Percentiles rank a stretch among this genome's conserved stretches.
Conservation (phyloP, 352 stramenopile genomes). For the Phytophthora melonis region DNA sequence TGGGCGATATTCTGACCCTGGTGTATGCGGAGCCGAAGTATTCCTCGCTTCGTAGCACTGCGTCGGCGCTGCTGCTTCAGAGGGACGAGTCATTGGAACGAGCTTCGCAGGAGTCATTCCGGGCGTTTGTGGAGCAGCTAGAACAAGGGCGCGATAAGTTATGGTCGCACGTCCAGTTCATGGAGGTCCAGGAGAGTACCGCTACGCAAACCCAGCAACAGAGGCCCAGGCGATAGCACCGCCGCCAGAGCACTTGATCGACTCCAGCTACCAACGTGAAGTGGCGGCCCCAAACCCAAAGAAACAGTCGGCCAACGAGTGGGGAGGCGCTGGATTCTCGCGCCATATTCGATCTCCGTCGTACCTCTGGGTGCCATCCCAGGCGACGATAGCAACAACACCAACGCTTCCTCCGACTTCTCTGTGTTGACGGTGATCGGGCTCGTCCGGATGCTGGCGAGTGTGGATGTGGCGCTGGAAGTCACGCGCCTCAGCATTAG, state of each 20-base stretch:
- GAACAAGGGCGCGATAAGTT: background rate
- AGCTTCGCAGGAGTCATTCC: background rate
- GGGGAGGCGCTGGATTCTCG: background rate
- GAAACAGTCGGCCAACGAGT: background rate
- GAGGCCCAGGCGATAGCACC: background rate
- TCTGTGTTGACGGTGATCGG: background rate
- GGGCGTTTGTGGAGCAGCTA: background rate
- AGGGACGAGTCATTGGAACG: background rate
- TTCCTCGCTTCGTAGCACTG: background rate
- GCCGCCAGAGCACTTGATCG: background rate
- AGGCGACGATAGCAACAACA: background rate
- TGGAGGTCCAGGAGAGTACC: background rate
- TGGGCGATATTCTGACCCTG: background rate
- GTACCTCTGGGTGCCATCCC: background rate
- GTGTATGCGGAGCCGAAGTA: conserved; percentile 1
- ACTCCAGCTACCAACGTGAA: background rate
- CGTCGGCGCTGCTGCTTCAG: background rate
- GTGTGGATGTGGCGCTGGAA: background rate
- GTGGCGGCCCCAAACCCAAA: background rate
- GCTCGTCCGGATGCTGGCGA: background rate
- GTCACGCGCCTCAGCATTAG: background rate
- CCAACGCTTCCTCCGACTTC: background rate
- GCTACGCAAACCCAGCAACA: background rate
- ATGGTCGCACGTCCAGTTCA: background rate
- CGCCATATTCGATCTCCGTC: background rate